Conservation (phyloP, 768 basidiomycete genomes). For the Hypholoma sublateritium region DNA sequence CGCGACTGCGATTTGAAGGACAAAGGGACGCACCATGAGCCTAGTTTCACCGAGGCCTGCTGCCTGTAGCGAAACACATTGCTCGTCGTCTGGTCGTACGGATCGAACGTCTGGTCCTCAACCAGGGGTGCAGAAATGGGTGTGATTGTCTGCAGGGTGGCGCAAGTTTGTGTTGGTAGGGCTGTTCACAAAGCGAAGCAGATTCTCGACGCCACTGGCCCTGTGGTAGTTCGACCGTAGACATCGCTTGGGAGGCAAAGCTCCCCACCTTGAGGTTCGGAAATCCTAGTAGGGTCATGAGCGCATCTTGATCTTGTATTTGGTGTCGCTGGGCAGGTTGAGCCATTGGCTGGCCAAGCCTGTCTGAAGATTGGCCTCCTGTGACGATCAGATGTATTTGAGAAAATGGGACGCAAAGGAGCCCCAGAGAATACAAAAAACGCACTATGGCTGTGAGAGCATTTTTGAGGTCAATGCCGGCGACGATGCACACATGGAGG, state of each 20-base stretch:
- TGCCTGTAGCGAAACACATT: constrained; percentile 59
- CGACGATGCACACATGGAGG: too few species aligned
- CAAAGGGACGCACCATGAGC: constrained; percentile 48
- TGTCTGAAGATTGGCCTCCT: too few species aligned
- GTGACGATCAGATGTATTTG: constrained; percentile 21
- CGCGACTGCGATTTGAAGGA: background rate
- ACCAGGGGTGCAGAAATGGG: constrained; percentile 27
- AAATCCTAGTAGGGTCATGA: constrained; percentile 82
- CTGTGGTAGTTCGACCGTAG: constrained; percentile 86
- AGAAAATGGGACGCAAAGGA: constrained; percentile 17
- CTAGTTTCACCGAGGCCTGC: constrained; percentile 65
- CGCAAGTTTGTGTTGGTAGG: constrained; percentile 68
- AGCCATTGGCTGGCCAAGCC: too few species aligned
- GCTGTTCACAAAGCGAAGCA: constrained; percentile 86
- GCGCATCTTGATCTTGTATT: constrained; percentile 80
- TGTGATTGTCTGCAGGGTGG: constrained; percentile 53
- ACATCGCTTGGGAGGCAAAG: constrained; percentile 90
- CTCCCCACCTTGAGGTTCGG: constrained; percentile 69
- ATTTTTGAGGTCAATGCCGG: too few species aligned
- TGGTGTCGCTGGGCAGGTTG: too few species aligned
- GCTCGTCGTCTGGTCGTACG: constrained; percentile 49
- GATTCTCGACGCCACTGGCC: constrained; percentile 88
- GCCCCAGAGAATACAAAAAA: constrained; percentile 15
- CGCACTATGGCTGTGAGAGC: too few species aligned
- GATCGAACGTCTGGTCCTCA: constrained; percentile 37